Conservation (phyloP, 139 green algal species). For the Chlorella sorokiniana region DNA sequence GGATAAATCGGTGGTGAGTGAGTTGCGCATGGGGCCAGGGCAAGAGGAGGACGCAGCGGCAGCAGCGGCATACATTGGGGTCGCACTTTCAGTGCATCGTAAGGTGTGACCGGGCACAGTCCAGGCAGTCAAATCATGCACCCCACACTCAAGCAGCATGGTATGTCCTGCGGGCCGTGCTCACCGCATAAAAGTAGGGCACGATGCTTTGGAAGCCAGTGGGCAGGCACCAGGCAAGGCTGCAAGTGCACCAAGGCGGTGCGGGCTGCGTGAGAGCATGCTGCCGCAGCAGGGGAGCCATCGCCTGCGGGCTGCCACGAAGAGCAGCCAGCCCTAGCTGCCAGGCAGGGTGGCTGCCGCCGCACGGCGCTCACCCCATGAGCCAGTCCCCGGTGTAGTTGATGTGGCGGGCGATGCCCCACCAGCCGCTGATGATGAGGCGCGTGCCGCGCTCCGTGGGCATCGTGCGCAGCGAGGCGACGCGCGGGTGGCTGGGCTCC, state of each 20-base stretch:
- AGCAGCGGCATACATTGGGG: no score
- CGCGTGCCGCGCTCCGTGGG: slow-evolving; percentile 80
- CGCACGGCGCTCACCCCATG: slow-evolving; percentile 67
- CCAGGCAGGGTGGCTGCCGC: not conserved
- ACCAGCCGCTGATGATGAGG: slow-evolving; percentile 91
- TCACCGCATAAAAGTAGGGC: slow-evolving; percentile 93
- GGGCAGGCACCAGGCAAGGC: slow-evolving; percentile 88
- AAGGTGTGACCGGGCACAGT: no score
- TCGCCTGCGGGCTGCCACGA: not conserved
- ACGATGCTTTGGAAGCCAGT: slow-evolving; percentile 78
- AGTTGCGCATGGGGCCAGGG: no score
- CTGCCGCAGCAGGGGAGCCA: not conserved
- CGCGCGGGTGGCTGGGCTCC: slow-evolving; percentile 29
- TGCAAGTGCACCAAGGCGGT: not conserved
- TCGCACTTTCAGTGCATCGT: no score
- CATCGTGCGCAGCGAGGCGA: slow-evolving; percentile 81
- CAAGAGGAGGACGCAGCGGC: no score
- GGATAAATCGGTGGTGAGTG: no score
- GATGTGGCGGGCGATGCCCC: slow-evolving; percentile 89
- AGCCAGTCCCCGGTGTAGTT: slow-evolving; percentile 97
- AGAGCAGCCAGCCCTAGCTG: not conserved
- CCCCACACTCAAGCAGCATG: no score
- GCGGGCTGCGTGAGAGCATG: not conserved
- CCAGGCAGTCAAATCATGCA: no score
- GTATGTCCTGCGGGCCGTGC: no score